phyloP scores from a whole-genome alignment of 345 rosid genomes.

The Durio zibethinus region DNA sequence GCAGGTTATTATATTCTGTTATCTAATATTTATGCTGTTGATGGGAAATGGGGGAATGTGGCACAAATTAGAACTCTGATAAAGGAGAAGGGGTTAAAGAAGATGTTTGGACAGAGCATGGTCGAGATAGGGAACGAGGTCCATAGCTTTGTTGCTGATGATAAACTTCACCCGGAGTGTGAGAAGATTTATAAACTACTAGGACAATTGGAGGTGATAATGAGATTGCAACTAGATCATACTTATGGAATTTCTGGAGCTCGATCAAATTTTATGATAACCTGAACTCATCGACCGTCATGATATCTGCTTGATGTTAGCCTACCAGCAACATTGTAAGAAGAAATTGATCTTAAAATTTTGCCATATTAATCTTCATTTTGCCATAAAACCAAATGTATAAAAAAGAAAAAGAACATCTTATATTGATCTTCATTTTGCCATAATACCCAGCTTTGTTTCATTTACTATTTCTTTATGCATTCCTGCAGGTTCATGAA shows the following conservation, averaged over 20 bases:
- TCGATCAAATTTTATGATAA: not conserved
- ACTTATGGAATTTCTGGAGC: not conserved
- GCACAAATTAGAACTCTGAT: slow-evolving; percentile 39
- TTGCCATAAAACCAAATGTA: too few relatives aligned
- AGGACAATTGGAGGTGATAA: slow-evolving; percentile 34
- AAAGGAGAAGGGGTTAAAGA: slow-evolving; percentile 43
- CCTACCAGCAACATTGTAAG: not conserved
- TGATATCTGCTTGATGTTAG: not conserved
- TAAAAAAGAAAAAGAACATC: too few relatives aligned
- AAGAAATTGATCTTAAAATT: too few relatives aligned
- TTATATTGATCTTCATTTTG: too few relatives aligned
- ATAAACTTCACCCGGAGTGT: slow-evolving; percentile 33
- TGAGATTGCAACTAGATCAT: slow-evolving; percentile 17
- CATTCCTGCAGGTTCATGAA: too few relatives aligned
- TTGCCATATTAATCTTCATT: too few relatives aligned
- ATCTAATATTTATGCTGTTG: slow-evolving; percentile 54
- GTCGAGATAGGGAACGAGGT: slow-evolving; percentile 35
- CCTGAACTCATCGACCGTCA: not conserved
- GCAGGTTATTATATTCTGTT: slow-evolving; percentile 49
- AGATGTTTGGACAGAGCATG: slow-evolving; percentile 38
- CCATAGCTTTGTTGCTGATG: slow-evolving; percentile 48
- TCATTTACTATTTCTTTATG: too few relatives aligned
- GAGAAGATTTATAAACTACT: slow-evolving; percentile 37
- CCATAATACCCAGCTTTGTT: too few relatives aligned
- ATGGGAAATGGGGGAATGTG: slow-evolving; percentile 44